Conservation (phyloP, 768 basidiomycete genomes). For the Lentinula sp. region DNA sequence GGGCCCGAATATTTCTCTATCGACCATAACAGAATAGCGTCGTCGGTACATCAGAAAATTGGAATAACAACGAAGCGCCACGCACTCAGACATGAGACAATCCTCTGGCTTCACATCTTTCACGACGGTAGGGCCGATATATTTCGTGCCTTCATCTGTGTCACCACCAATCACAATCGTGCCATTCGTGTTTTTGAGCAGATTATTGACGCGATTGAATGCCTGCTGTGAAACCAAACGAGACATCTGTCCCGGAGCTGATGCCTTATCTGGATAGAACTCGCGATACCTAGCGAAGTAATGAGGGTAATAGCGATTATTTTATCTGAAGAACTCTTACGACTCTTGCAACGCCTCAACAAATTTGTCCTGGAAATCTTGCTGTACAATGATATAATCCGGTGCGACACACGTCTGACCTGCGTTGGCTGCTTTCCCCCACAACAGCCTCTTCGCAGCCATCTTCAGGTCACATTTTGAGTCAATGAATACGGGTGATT, state of each 20-base stretch:
- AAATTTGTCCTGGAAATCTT: constrained; percentile 10
- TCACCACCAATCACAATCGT: constrained; percentile 48
- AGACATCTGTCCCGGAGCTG: constrained; percentile 35
- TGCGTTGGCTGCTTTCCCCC: constrained; percentile 60
- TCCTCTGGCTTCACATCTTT: constrained; percentile 49
- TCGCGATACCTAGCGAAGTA: constrained; percentile 33
- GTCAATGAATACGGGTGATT: constrained; percentile 42
- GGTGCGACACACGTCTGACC: constrained; percentile 69
- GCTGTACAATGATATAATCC: constrained; percentile 31
- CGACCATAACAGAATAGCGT: not conserved
- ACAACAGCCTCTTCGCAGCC: constrained; percentile 59
- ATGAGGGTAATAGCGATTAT: constrained; percentile 12
- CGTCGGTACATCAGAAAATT: not conserved
- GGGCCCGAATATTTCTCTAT: constrained; percentile 72
- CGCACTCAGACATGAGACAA: constrained; percentile 54
- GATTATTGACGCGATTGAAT: constrained; percentile 42
- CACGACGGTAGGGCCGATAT: constrained; percentile 58
- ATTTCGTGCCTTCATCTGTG: constrained; percentile 29
- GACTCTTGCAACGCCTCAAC: constrained; percentile 8
- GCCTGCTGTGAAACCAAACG: constrained; percentile 52
- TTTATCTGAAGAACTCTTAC: not conserved
- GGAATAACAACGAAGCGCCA: not conserved
- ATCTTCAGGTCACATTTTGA: constrained; percentile 38
- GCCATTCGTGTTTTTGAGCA: constrained; percentile 53
- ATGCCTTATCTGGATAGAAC: constrained; percentile 52